Evolutionary conservation across 177 flowering plant species (phyloP).

Genomic region (Vitis hybrid): DNA sequence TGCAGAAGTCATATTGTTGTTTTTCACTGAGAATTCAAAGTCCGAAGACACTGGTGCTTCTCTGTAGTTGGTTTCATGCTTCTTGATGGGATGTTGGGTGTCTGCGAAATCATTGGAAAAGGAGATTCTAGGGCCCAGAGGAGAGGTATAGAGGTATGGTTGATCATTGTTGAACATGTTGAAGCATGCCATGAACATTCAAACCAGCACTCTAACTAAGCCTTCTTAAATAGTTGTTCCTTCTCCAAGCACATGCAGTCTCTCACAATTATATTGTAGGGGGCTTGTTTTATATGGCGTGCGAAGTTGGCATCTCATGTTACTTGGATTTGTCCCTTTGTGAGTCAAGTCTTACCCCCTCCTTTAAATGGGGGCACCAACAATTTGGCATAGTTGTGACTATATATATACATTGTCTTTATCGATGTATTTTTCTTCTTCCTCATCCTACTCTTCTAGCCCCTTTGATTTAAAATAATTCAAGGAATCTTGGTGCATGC

Average conservation of each 20-base stretch:
- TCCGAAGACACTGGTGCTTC: slow-evolving; percentile 69
- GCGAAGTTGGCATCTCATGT: slow-evolving; percentile 29
- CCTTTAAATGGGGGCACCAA: slow-evolving; percentile 1
- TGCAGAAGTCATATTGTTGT: slow-evolving; percentile 57
- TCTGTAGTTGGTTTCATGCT: slow-evolving; percentile 38
- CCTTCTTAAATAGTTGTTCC: slow-evolving; percentile 4
- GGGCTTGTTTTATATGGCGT: slow-evolving; percentile 14
- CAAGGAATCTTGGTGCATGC: too few species aligned
- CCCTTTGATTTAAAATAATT: too few species aligned
- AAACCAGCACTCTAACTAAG: slow-evolving; percentile 1
- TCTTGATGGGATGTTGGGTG: slow-evolving; percentile 32
- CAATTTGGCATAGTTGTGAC: slow-evolving; percentile 6
- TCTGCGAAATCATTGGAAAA: slow-evolving; percentile 82
- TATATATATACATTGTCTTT: neutral
- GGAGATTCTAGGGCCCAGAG: slow-evolving; percentile 86
- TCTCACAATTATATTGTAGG: slow-evolving; percentile 27
- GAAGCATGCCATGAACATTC: slow-evolving; percentile 21
- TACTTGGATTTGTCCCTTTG: slow-evolving; percentile 30
- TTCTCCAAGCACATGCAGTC: slow-evolving; percentile 22
- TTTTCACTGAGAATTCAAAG: slow-evolving; percentile 67
- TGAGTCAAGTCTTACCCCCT: slow-evolving; percentile 3
- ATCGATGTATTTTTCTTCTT: too few species aligned
- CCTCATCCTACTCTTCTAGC: too few species aligned
- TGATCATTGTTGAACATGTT: slow-evolving; percentile 24
- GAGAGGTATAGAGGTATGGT: slow-evolving; percentile 25